Conservation (phyloP, 1,284 basidiomycete genomes). For the Melampsora larici-populina region DNA sequence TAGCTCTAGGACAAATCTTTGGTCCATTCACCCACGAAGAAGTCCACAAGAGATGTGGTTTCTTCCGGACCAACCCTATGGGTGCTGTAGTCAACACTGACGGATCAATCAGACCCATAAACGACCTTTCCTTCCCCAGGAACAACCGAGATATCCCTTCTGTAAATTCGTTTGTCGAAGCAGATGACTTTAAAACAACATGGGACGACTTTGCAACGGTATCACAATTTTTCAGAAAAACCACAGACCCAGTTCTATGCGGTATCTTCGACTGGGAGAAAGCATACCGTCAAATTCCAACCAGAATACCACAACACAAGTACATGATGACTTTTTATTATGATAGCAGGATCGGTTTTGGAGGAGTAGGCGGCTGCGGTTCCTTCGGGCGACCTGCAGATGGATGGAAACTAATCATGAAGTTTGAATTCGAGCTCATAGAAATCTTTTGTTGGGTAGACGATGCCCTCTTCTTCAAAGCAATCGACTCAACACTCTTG, state of each 20-base stretch:
- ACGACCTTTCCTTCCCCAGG: not conserved
- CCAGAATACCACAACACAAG: not conserved
- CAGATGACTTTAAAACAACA: not conserved
- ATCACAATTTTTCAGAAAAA: not conserved
- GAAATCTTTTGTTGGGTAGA: constrained; percentile 5
- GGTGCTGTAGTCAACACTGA: not conserved
- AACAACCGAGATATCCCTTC: constrained; percentile 3
- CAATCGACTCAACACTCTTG: not conserved
- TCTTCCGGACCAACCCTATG: no score
- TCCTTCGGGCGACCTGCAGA: not conserved
- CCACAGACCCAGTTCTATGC: not conserved
- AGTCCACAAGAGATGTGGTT: no score
- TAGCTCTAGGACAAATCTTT: no score
- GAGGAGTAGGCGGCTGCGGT: constrained; percentile 4
- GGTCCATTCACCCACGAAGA: no score
- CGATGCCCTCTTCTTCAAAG: not conserved
- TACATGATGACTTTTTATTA: not conserved
- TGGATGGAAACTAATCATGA: not conserved
- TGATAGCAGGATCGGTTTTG: not conserved
- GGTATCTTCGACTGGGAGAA: no score
- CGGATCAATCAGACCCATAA: not conserved
- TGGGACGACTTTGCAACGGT: no score
- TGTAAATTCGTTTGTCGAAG: constrained; percentile 9
- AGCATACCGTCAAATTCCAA: not conserved
- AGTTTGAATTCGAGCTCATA: not conserved